A percentile compares a stretch with the other conserved stretches of the same genome.
These are phyloP conservation scores for Sphenostylis stenocarpa DNA, from an alignment of 306 rosid genomes.

Conservation along the genomic window DNA sequence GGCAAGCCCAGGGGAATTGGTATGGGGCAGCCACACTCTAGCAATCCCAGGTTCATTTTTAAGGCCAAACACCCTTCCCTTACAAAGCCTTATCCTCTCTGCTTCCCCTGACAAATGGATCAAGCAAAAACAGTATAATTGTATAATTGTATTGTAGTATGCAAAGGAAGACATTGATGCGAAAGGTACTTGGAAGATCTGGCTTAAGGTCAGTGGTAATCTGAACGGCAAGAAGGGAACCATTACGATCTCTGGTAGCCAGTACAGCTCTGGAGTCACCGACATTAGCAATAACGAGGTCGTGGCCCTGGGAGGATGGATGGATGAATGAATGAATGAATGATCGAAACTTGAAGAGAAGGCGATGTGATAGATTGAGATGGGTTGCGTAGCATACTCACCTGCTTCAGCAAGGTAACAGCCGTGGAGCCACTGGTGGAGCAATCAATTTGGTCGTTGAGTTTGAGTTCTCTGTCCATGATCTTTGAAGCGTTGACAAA, in stretches of 20 bases:
- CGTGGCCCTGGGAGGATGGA: constrained; percentile 47
- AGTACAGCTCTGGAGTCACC: constrained; percentile 65
- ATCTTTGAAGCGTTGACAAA: constrained; percentile 64
- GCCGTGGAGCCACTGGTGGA: constrained; percentile 86
- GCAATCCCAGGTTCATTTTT: constrained; percentile 54
- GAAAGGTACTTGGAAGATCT: constrained; percentile 60
- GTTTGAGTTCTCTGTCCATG: constrained; percentile 79
- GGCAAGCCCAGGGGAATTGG: constrained; percentile 84
- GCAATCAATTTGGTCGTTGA: constrained; percentile 61
- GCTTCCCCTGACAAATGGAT: constrained; percentile 55
- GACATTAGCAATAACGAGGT: constrained; percentile 64
- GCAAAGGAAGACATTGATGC: too few species aligned
- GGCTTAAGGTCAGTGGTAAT: constrained; percentile 86
- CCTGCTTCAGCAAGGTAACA: constrained; percentile 76
- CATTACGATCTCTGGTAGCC: constrained; percentile 56
- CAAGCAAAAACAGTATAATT: too few species aligned
- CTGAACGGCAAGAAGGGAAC: constrained; percentile 60
- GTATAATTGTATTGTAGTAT: too few species aligned
- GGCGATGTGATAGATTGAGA: too few species aligned
- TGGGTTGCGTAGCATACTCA: not conserved
- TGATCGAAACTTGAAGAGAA: too few species aligned
- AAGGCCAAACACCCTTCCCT: constrained; percentile 81
- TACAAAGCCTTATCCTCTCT: constrained; percentile 66
- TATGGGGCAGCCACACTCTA: constrained; percentile 83
- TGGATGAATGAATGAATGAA: not conserved